Conservation (phyloP, 1,284 basidiomycete species). For the Naganishia sp. region DNA sequence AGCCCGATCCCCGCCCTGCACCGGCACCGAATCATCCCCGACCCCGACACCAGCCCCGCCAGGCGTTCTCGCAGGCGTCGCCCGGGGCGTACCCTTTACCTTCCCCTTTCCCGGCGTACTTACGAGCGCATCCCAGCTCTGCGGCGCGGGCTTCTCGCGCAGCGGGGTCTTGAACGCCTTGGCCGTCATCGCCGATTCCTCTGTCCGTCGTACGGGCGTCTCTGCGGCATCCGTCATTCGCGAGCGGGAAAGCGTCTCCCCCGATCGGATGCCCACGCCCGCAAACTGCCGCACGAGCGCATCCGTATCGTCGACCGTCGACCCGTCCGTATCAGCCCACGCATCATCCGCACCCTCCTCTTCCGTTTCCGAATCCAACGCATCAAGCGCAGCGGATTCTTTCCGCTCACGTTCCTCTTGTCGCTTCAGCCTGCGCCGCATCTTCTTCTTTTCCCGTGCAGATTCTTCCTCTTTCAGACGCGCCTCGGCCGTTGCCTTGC, state of each 20-base stretch:
- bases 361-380: not conserved
- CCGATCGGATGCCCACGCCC: not conserved
- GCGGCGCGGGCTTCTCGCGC: not conserved
- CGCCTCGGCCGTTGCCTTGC: slow-evolving; percentile 5
- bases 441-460: slow-evolving; percentile 16
- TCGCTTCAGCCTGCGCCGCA: slow-evolving; percentile 11
- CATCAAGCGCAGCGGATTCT: slow-evolving; percentile 2
- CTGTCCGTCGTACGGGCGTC: not conserved
- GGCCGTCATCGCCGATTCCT: not conserved
- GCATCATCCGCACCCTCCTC: slow-evolving; percentile 4
- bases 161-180: slow-evolving; percentile 10
- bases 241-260: not conserved
- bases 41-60: not conserved
- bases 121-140: slow-evolving; percentile 8
- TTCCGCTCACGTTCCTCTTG: slow-evolving; percentile 7
- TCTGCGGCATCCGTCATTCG: not conserved
- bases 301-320: slow-evolving; percentile 16
- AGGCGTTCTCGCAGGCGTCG: slow-evolving; percentile 2
- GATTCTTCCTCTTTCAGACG: slow-evolving; percentile 4
- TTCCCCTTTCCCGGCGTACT: slow-evolving; percentile 3
- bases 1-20: slow-evolving; percentile 27
- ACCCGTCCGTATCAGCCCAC: slow-evolving; percentile 14
- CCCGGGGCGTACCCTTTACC: not conserved
- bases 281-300: slow-evolving; percentile 5
- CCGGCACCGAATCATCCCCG: slow-evolving; percentile 22